phyloP scores from a whole-genome alignment of 2,329 filamentous ascomycete genomes.

The Aspergillus unguis region DNA sequence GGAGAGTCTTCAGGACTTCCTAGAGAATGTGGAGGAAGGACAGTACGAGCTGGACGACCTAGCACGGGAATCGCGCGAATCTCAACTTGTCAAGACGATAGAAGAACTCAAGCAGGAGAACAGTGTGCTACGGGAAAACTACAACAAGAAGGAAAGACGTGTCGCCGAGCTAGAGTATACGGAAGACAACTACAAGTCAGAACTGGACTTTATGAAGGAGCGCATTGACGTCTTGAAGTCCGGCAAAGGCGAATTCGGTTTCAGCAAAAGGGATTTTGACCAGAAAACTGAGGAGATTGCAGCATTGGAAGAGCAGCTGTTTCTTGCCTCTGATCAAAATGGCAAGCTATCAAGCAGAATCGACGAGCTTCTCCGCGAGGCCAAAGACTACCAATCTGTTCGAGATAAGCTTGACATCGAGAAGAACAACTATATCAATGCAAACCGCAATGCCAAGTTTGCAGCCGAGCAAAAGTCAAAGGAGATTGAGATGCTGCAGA shows the following conservation, averaged over 20 bases:
- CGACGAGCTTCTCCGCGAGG: conserved; percentile 45
- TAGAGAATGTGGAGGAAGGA: conserved; percentile 45
- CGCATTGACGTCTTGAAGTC: conserved; percentile 52
- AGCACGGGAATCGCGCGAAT: conserved; percentile 34
- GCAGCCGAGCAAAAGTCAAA: conserved; percentile 49
- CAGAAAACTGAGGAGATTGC: conserved; percentile 68
- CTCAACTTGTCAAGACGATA: conserved; percentile 2
- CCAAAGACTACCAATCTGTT: conserved; percentile 45
- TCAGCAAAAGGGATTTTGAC: conserved; percentile 43
- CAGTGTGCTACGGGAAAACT: conserved; percentile 42
- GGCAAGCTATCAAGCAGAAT: conserved; percentile 47
- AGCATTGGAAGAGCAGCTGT: conserved; percentile 64
- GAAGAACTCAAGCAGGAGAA: background rate
- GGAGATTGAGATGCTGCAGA: conserved; percentile 48
- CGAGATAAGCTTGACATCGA: conserved; percentile 51
- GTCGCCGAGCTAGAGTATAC: background rate
- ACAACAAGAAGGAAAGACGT: conserved; percentile 26
- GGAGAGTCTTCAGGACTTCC: conserved; percentile 46
- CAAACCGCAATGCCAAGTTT: conserved; percentile 46
- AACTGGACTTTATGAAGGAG: conserved; percentile 22
- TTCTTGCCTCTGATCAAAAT: conserved; percentile 48
- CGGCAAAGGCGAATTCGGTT: conserved; percentile 47
- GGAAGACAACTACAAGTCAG: background rate
- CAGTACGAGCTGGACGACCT: conserved; percentile 36
- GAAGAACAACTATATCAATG: conserved; percentile 46